Evolutionary conservation across 1,284 basidiomycete species (phyloP), one percentile per base, ranked within the genome.

Genomic region (Trichosporon inkin): DNA sequence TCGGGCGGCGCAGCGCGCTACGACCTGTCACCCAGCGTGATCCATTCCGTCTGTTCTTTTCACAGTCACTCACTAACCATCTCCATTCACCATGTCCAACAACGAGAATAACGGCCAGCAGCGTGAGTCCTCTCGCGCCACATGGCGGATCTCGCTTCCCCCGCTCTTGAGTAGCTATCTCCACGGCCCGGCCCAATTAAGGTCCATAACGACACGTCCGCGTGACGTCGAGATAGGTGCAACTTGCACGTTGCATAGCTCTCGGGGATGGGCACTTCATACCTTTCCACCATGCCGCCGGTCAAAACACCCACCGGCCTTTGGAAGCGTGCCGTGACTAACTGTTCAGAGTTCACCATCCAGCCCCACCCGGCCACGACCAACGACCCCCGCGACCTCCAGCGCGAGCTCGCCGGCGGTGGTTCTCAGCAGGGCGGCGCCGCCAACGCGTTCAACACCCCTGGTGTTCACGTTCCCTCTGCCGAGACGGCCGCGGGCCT

Each of bases 311-410:
- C 41, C 11, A 19, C 35, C 8, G 14, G 19, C 28, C 44, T 32
- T 16, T 22, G 11, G 14, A 16, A 16, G 16, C 57, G 40, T 4
- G 53, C n/a, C 28, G 11, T 40, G 28, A 41, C 22, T 19, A 35
- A 34, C 22, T 14, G 13, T 2, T 24, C 58, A 56, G 59, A 60
- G 55, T 80, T 81, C 74, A 72, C 64, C 44, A 81, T 78, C 71
- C 78, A 77, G 64, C 80, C 79, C 22, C 77, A 80, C 69, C 77
- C 77, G 37, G 78, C 78, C 32, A 79, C 70, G 68, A 75, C 73
- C 64, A 79, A 78, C 65, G 77, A 79, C 71, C 78, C 78, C 6
- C 62, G 73, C 37, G 75, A 78, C 68, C 69, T 76, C 10, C 64
- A 68, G 57, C 59, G 65, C 40, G 70, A 75, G 54, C 47, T 39